A percentile compares a stretch with the other conserved stretches of the same genome.
phyloP scores from a whole-genome alignment of 257 asterid genomes.

The Paraleonurus japonicus region DNA sequence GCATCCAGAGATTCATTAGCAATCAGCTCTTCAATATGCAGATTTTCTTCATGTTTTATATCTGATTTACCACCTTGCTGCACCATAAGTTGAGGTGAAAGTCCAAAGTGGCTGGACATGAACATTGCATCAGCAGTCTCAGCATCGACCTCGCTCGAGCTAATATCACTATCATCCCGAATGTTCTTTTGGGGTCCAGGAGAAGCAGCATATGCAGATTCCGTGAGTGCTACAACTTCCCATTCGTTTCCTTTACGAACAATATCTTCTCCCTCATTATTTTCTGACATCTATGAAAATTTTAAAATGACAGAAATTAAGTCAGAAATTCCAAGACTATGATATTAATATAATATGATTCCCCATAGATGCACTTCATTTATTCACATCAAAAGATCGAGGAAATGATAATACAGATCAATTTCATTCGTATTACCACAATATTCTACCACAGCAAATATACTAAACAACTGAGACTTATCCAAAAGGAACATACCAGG shows the following conservation, averaged over 20 bases:
- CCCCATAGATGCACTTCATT: background rate
- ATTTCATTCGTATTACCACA: background rate
- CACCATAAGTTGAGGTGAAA: conserved; percentile 30
- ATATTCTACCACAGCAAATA: background rate
- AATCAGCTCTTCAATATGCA: conserved; percentile 39
- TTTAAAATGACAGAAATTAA: background rate
- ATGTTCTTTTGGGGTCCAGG: conserved; percentile 38
- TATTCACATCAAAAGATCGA: background rate
- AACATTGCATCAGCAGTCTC: conserved; percentile 38
- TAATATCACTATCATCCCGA: conserved; percentile 22
- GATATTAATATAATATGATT: background rate
- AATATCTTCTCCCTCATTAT: conserved; percentile 34
- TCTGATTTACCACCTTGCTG: conserved; percentile 38
- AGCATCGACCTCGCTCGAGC: conserved; percentile 21
- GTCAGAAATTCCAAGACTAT: background rate
- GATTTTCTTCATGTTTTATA: conserved; percentile 35
- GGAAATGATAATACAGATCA: background rate
- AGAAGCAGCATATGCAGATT: conserved; percentile 58
- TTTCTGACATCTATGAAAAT: conserved; percentile 41
- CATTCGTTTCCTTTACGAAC: conserved; percentile 50
- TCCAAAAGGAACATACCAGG: background rate
- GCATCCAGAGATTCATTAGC: conserved; percentile 38
- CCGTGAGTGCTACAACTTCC: conserved; percentile 61
- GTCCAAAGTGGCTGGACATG: conserved; percentile 50
- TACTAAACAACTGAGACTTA: background rate